Percentiles rank a stretch among this genome's conserved stretches.
Evolutionary conservation across 1,139 yeast species (phyloP).

Genomic region (Saccharomyces hybrid): DNA sequence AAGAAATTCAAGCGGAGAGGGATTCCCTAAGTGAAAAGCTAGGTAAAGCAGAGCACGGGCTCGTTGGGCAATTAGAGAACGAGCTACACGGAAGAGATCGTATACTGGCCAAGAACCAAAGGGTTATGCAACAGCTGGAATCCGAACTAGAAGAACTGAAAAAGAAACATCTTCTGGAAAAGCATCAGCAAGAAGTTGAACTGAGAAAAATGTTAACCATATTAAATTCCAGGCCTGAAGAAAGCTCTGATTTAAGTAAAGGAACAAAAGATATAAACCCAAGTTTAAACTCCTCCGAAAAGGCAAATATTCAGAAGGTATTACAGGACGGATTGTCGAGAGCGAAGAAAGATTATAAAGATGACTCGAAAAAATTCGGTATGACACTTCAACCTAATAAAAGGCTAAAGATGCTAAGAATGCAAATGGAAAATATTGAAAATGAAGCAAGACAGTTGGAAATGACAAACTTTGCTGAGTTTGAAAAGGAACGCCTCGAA

Average conservation of each 20-base stretch:
- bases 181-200: conserved; percentile 82
- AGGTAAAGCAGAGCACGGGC: conserved; percentile 76
- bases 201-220: conserved; percentile 76
- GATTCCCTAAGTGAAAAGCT: conserved; percentile 70
- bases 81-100: conserved; percentile 71
- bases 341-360: conserved; percentile 25
- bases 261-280: conserved; percentile 9
- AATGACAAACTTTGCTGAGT: conserved; percentile 66
- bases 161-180: conserved; percentile 60
- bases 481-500: conserved; percentile 16
- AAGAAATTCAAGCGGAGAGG: conserved; percentile 77
- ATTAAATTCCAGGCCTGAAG: conserved; percentile 36
- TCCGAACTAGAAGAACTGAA: conserved; percentile 66
- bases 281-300: conserved; percentile 18
- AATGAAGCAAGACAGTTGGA: conserved; percentile 81
- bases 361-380: conserved; percentile 35
- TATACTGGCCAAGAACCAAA: conserved; percentile 57
- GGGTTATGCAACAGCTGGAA: conserved; percentile 56
- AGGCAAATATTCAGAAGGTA: conserved; percentile 30
- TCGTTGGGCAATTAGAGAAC: conserved; percentile 59
- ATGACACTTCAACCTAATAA: conserved; percentile 60
- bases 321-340: conserved; percentile 36
- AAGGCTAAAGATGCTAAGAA: conserved; percentile 65
- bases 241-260: conserved; percentile 13
- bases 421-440: conserved; percentile 80